Percentiles rank a stretch among this genome's conserved stretches.
These are phyloP conservation scores for Eucalyptus brandiana DNA, from an alignment of 345 rosid genomes.

Conservation along the genomic window DNA sequence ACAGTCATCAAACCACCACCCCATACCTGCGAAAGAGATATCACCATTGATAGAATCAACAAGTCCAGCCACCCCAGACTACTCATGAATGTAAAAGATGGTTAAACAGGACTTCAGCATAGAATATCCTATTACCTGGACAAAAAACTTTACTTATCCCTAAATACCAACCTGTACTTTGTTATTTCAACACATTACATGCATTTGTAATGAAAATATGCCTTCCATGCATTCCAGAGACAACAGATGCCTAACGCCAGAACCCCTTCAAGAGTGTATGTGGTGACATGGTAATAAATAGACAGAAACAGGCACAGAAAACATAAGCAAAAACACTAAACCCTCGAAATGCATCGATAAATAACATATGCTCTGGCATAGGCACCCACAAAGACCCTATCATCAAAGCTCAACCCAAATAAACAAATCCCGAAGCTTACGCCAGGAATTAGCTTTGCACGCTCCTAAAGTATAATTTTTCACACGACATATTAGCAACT, in stretches of 20 bases:
- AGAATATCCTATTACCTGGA: neutral
- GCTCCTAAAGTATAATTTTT: too few relatives aligned
- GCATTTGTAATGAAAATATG: neutral
- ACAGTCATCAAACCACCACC: slow-evolving; percentile 38
- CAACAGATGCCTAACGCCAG: neutral
- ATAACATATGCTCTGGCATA: neutral
- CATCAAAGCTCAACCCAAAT: neutral
- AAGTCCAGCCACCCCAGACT: neutral
- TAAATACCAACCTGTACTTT: neutral
- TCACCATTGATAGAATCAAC: neutral
- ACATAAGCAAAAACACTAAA: neutral
- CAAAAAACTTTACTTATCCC: neutral
- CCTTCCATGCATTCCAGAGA: neutral
- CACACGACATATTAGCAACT: neutral
- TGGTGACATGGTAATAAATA: neutral
- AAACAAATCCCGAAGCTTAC: neutral
- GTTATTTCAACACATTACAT: neutral
- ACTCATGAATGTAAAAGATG: neutral
- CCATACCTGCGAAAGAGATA: slow-evolving; percentile 48
- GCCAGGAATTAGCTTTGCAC: neutral
- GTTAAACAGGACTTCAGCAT: neutral
- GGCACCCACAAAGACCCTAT: neutral
- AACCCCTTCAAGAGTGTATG: neutral
- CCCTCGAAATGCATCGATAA: neutral
- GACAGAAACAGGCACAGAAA: neutral